Base-by-base conservation (phyloP, 164 flowering plant genomes). In the Sextonia rubra region DNA sequence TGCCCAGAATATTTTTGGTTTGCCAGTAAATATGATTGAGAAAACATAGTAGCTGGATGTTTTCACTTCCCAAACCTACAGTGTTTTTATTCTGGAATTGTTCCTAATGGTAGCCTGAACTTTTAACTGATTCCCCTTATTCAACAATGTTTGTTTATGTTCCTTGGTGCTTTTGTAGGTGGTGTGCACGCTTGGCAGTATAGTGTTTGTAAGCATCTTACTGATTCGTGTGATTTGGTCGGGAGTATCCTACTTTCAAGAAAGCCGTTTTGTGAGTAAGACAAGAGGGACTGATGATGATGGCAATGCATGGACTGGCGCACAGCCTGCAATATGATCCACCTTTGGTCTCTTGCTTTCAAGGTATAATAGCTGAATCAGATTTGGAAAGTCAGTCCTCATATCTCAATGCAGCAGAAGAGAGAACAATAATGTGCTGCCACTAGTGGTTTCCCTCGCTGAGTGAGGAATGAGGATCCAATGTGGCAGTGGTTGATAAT, bases 161-260 rank as follows among this genome's bases (percentile, higher is more conserved):
- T 52, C 14, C 14, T 37, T 37, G 44, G 58, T 20, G n/a, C 58
- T 14, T 12, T 52, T 52, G 49, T 56, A 92, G 97, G 97, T 92
- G 71, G 80, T 90, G 64, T 92, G 97, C 83, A 88, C 90, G 32
- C 83, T 92, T 69, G 97, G 95, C 62, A 90, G 85, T 70, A 80
- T 88, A 8, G 90, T 92, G 47, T 90, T 90, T 78, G 84, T 85
- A 23, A 89, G 94, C 83, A 92, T 92, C 69, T 81, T 92, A 74
- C 82, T 92, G 8, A 86, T 88, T 66, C 92, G 91, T 6, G 96
- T 90, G 55, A 68, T 87, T 64, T 92, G 96, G 96, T 72, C 89
- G 7, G 88, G 88, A 15, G 27, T 92, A 47, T 74, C 88, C 47
- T 90, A 87, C 72, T 64, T 90, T 24, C 96, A 87, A 78, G 90